phyloP scores from a whole-genome alignment of 106 monocot species.

The Platanthera zijinensis region DNA sequence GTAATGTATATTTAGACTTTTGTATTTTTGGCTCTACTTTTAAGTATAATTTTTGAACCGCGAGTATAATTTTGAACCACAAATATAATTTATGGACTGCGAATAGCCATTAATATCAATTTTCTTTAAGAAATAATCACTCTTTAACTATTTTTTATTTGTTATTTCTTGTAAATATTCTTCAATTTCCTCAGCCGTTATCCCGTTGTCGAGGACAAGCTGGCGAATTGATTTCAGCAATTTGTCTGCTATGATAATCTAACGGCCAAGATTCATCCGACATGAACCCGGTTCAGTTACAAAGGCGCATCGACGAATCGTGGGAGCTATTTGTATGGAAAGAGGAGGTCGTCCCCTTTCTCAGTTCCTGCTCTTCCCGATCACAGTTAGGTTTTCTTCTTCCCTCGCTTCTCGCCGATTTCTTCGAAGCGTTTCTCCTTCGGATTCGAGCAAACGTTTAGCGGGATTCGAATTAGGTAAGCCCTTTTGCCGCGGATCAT shows the following conservation, averaged over 20 bases:
- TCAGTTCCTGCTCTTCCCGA: neutral
- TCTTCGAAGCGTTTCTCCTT: neutral
- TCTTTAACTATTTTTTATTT: too few relatives aligned
- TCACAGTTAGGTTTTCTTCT: neutral
- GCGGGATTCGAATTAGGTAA: neutral
- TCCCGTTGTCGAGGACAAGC: neutral
- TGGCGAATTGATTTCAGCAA: neutral
- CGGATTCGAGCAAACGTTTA: neutral
- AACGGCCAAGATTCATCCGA: neutral
- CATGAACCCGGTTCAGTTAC: neutral
- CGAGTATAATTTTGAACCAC: too few relatives aligned
- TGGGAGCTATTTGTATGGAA: neutral
- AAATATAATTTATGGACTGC: too few relatives aligned
- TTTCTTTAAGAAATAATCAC: too few relatives aligned
- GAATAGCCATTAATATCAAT: too few relatives aligned
- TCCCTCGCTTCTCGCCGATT: neutral
- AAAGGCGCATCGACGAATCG: neutral
- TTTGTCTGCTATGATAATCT: neutral
- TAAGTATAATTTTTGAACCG: too few relatives aligned
- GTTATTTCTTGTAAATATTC: too few relatives aligned
- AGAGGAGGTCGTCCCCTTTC: neutral
- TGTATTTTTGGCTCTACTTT: too few relatives aligned
- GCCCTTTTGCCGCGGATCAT: neutral
- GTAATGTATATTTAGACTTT: too few relatives aligned
- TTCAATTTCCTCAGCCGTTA: too few relatives aligned